Base-by-base conservation (phyloP, 805 yeast species). In the Myxozyma udenii region DNA sequence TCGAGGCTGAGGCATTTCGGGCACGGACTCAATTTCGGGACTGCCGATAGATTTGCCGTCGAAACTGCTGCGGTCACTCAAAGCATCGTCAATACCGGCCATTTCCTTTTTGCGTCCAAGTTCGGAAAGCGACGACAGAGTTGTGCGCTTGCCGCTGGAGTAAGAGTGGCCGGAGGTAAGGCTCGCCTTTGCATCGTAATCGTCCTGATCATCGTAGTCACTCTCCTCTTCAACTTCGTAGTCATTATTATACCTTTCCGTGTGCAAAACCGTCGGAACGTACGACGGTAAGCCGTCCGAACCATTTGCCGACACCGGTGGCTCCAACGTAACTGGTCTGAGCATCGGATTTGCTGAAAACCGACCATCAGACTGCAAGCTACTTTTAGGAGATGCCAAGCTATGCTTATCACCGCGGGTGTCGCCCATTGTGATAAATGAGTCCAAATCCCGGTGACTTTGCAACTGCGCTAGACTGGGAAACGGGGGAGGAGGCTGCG, bases 1-100 rank as follows among this genome's bases (percentile, higher is more conserved):
- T 46, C 80, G 46, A 7, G 60, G 60, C 39, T 55, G 60, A 3
- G 60, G 57, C 41, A 46, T 42, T 11, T 44, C 48, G 11, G 60
- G 60, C 14, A 55, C 57, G 4, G 53, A 37, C 24, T 51, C 59
- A 32, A 51, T 30, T 5, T 40, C 45, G 9, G 59, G 56, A 25
- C 52, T 45, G 22, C 49, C 50, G 24, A 49, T 52, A 6, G 52
- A 41, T 22, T 46, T 41, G 26, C 30, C 55, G n/a, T 51, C 48
- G 40, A 32, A 40, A 19, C 38, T 44, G 22, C 42, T 30, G 23
- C 18, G n/a, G 4, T 44, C 35, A 6, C 33, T 24, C 11, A 32
- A 19, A 3, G 44, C 40, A 9, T 25, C 47, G 18, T 49, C 49
- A 4, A 44, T 57, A 12, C 45, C 50, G 6, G 46, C 58, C 7